Conservation (phyloP, 148 eudicot genomes). For the Camellia lanceoleosa region DNA sequence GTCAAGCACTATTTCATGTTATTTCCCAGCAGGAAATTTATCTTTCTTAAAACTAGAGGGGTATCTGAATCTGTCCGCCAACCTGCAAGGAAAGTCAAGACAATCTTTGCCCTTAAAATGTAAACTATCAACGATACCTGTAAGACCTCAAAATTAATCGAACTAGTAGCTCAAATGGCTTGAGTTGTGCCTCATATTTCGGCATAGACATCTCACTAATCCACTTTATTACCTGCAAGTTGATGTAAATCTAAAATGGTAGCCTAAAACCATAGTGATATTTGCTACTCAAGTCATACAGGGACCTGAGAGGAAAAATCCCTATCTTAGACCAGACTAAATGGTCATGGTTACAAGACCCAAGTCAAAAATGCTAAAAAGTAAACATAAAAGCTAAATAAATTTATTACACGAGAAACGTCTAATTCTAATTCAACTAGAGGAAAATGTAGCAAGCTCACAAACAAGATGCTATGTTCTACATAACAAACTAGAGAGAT, state of each 20-base stretch:
- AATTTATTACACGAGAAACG: not conserved
- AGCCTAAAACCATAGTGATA: not conserved
- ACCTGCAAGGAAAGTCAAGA: not conserved
- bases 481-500: constrained; percentile 12
- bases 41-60: not conserved
- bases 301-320: not conserved
- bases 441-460: constrained; percentile 6
- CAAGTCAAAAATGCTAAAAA: constrained; percentile 4
- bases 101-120: not conserved
- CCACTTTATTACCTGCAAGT: not conserved
- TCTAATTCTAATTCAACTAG: constrained; percentile 16
- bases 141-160: not conserved
- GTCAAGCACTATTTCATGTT: not conserved
- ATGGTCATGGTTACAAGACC: constrained; percentile 1
- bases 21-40: not conserved
- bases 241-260: not conserved
- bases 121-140: not conserved
- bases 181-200: not conserved
- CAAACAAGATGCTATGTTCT: not conserved
- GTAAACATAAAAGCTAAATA: constrained; percentile 7
- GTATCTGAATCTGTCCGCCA: not conserved
- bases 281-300: not conserved
- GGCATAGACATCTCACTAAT: not conserved
- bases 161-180: not conserved
- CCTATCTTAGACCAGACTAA: constrained; percentile 8